Conservation (phyloP, 148 eudicot species). For the Limonium bicolor region DNA sequence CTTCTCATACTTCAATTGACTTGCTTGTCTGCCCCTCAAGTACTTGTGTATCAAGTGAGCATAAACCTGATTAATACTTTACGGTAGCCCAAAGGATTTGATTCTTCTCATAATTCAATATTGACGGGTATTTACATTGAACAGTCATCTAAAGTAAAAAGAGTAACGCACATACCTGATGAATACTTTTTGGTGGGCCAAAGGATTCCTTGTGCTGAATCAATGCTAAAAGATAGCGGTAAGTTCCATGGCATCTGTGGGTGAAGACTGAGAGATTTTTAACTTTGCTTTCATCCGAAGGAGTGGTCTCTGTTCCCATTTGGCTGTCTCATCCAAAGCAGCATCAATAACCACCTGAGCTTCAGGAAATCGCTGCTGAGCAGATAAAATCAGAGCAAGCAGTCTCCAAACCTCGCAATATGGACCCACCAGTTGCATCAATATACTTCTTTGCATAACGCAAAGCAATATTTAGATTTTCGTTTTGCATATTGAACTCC, state of each 20-base stretch:
- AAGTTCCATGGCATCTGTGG: constrained; percentile 80
- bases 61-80: too few relatives aligned
- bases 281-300: constrained; percentile 90
- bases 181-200: constrained; percentile 34
- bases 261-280: constrained; percentile 52
- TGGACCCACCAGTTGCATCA: constrained; percentile 81
- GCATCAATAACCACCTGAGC: constrained; percentile 88
- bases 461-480: constrained; percentile 53
- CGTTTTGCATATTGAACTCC: constrained; percentile 81
- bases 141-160: not conserved
- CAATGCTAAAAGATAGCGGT: constrained; percentile 75
- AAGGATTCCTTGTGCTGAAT: constrained; percentile 78
- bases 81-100: too few relatives aligned
- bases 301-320: constrained; percentile 91
- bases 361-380: constrained; percentile 71
- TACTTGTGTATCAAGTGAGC: too few relatives aligned
- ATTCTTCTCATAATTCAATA: too few relatives aligned
- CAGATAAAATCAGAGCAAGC: constrained; percentile 77
- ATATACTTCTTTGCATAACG: constrained; percentile 63
- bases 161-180: constrained; percentile 33
- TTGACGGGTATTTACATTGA: constrained; percentile 1
- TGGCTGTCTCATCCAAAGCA: constrained; percentile 92
- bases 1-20: too few relatives aligned
- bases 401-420: constrained; percentile 81
- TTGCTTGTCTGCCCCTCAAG: too few relatives aligned